A percentile compares a stretch with the other conserved stretches of the same genome.
Conservation (phyloP, 129 eudicot genomes). For the Cynara cardunculus region DNA sequence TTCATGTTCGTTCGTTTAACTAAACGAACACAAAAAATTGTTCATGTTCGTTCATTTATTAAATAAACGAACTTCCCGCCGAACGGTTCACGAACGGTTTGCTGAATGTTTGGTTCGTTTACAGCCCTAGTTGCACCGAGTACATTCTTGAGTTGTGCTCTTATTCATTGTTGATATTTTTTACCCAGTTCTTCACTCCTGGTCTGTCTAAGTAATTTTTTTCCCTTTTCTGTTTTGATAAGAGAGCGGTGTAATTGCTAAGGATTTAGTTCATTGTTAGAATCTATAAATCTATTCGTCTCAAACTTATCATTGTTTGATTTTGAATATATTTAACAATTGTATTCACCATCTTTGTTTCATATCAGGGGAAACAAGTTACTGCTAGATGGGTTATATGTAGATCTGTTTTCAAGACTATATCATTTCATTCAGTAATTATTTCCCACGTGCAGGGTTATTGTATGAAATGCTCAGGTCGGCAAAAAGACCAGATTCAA, state of each 20-base stretch:
- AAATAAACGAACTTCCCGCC: too few relatives aligned
- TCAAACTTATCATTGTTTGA: conserved; percentile 4
- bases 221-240: background rate
- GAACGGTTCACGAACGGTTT: too few relatives aligned
- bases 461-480: conserved; percentile 89
- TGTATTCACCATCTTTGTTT: conserved; percentile 2
- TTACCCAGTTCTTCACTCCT: background rate
- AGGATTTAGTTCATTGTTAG: background rate
- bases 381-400: background rate
- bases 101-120: too few relatives aligned
- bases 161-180: background rate
- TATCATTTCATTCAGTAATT: background rate
- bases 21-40: too few relatives aligned
- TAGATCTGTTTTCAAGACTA: background rate
- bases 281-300: background rate
- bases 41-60: too few relatives aligned
- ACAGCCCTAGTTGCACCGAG: too few relatives aligned
- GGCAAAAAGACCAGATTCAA: conserved; percentile 70
- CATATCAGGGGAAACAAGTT: background rate
- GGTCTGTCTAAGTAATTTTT: background rate
- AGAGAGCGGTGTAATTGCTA: background rate
- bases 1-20: too few relatives aligned
- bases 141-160: background rate
- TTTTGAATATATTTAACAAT: conserved; percentile 9
- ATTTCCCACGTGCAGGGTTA: conserved; percentile 50